These are phyloP conservation scores for Boletus insuetus DNA, from an alignment of 768 basidiomycete genomes.

Conservation along the genomic window DNA sequence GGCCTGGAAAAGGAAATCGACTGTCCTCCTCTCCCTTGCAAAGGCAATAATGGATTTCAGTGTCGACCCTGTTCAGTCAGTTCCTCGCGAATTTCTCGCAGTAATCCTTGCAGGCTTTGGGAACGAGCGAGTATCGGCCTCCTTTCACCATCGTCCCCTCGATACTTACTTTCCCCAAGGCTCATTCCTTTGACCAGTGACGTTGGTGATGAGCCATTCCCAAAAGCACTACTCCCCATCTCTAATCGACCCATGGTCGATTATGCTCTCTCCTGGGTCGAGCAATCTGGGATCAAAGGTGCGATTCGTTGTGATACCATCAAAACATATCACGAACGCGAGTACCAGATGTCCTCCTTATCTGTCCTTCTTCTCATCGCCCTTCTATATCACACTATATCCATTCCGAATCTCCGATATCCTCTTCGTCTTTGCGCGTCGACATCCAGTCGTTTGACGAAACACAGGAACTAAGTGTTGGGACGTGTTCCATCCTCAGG, in stretches of 20 bases:
- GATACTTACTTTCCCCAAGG: slow-evolving; percentile 44
- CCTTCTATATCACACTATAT: slow-evolving; percentile 80
- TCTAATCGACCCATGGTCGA: slow-evolving; percentile 87
- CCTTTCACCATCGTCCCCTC: background rate
- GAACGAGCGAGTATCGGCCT: slow-evolving; percentile 59
- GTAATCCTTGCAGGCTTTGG: slow-evolving; percentile 90
- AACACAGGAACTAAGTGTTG: slow-evolving; percentile 58
- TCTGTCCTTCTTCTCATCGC: slow-evolving; percentile 79
- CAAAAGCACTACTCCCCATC: slow-evolving; percentile 85
- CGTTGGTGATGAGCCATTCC: slow-evolving; percentile 77
- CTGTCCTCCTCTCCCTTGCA: background rate
- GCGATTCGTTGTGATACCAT: slow-evolving; percentile 10
- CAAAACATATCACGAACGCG: slow-evolving; percentile 6
- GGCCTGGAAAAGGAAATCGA: slow-evolving; percentile 23
- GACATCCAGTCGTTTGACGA: slow-evolving; percentile 83
- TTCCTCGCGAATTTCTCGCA: slow-evolving; percentile 79
- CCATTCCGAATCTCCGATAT: slow-evolving; percentile 66
- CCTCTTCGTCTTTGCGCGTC: slow-evolving; percentile 61
- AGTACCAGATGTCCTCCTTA: slow-evolving; percentile 73
- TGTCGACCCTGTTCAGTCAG: slow-evolving; percentile 48
- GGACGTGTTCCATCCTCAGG: slow-evolving; percentile 73
- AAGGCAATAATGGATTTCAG: slow-evolving; percentile 58
- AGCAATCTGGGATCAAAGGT: slow-evolving; percentile 85
- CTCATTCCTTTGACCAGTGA: slow-evolving; percentile 72
- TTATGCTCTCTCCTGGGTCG: slow-evolving; percentile 81